Conservation (phyloP, 2,329 filamentous ascomycete genomes). For the Talaromyces funiculosus region DNA sequence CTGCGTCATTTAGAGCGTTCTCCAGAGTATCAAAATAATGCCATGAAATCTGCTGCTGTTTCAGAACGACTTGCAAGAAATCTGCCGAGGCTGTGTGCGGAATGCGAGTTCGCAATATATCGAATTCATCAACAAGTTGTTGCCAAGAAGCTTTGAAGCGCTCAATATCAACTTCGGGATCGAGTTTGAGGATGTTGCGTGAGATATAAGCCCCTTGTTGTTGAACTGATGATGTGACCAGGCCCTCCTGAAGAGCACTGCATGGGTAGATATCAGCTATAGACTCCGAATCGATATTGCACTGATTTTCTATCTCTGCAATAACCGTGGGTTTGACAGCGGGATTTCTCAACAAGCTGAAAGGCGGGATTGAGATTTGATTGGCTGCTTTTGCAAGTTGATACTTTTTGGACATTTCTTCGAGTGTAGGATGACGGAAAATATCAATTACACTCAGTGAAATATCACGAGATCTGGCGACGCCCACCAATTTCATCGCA, state of each 20-base stretch:
- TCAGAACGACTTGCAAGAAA: conserved; percentile 39
- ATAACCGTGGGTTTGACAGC: conserved; percentile 18
- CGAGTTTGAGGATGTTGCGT: conserved; percentile 40
- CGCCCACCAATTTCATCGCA: conserved; percentile 20
- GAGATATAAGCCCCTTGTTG: conserved; percentile 46
- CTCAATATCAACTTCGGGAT: conserved; percentile 32
- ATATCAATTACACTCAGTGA: conserved; percentile 11
- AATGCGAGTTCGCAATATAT: conserved; percentile 47
- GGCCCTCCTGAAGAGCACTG: conserved; percentile 41
- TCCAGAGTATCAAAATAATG: conserved; percentile 24
- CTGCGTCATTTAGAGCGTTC: conserved; percentile 20
- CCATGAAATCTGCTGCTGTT: conserved; percentile 33
- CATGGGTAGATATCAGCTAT: conserved; percentile 41
- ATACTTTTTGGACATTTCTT: conserved; percentile 37
- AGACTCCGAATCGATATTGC: conserved; percentile 23
- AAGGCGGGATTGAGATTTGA: conserved; percentile 19
- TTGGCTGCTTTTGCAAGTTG: conserved; percentile 8
- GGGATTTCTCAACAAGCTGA: conserved; percentile 25
- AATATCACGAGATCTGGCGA: conserved; percentile 7
- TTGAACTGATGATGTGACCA: conserved; percentile 46
- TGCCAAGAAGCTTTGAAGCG: conserved; percentile 46
- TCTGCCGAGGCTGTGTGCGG: conserved; percentile 34
- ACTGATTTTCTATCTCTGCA: conserved; percentile 27
- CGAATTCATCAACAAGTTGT: conserved; percentile 38
- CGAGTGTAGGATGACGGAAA: conserved; percentile 40